These are phyloP conservation scores for Salvia hispanica DNA, from an alignment of 257 asterid genomes.

Conservation along the genomic window DNA sequence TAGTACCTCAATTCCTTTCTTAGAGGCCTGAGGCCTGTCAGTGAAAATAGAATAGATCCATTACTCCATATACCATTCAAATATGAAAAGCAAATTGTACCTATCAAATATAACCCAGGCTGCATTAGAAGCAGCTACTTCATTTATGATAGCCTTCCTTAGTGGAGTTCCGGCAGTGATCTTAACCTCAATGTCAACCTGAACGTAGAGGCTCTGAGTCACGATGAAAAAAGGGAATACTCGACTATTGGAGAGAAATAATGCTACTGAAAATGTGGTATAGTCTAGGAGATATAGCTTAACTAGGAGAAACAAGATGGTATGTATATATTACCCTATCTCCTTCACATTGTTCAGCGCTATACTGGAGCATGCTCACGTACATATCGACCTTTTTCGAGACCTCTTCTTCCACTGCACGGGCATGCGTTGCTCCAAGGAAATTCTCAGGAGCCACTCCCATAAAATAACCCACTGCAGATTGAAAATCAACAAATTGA, in stretches of 20 bases:
- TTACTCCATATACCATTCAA: background rate
- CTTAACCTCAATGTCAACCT: constrained; percentile 79
- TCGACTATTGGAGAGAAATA: background rate
- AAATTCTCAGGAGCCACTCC: constrained; percentile 53
- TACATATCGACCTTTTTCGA: constrained; percentile 54
- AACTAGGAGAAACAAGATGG: constrained; percentile 1
- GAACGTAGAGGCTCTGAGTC: constrained; percentile 13
- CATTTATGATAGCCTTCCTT: constrained; percentile 58
- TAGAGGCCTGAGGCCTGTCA: too few species aligned
- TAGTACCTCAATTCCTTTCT: constrained; percentile 60
- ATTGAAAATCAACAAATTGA: background rate
- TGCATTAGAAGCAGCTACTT: constrained; percentile 49
- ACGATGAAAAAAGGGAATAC: background rate
- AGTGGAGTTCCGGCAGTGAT: constrained; percentile 67
- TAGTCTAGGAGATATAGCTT: constrained; percentile 1
- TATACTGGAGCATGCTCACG: constrained; percentile 57
- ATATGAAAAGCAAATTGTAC: constrained; percentile 32
- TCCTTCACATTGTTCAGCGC: constrained; percentile 60
- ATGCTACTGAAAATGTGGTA: background rate
- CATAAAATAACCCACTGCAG: constrained; percentile 72
- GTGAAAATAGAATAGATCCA: background rate
- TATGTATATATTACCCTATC: constrained; percentile 51
- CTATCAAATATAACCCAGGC: constrained; percentile 71
- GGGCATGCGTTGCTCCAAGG: constrained; percentile 56
- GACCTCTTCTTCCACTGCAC: constrained; percentile 67